Conservation (phyloP, 768 basidiomycete genomes). For the Pleurotus platypus region DNA sequence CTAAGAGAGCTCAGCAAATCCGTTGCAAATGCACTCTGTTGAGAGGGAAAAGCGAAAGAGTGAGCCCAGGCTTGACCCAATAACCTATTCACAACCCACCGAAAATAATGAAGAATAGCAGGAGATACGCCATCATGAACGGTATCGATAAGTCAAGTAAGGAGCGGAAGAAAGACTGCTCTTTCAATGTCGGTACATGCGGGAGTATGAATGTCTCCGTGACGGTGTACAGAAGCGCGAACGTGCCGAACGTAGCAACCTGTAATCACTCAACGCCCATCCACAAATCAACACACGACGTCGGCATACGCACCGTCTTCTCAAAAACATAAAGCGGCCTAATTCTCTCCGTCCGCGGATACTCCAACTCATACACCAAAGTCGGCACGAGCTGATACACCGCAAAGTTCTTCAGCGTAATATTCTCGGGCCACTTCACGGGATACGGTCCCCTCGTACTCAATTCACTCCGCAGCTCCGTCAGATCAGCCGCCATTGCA, state of each 20-base stretch:
- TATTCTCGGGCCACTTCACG: slow-evolving; percentile 82
- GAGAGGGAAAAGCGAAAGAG: background rate
- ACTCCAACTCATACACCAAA: slow-evolving; percentile 94
- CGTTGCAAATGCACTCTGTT: slow-evolving; percentile 93
- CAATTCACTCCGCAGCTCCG: slow-evolving; percentile 75
- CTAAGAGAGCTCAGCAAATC: slow-evolving; percentile 90
- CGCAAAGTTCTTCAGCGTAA: slow-evolving; percentile 77
- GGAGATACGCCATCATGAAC: slow-evolving; percentile 88
- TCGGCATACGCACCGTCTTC: slow-evolving; percentile 47
- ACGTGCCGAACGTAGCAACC: slow-evolving; percentile 93
- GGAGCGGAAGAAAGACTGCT: slow-evolving; percentile 71
- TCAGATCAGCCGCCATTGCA: slow-evolving; percentile 68
- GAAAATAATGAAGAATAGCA: slow-evolving; percentile 85
- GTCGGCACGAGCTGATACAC: slow-evolving; percentile 88
- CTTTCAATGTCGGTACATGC: slow-evolving; percentile 53
- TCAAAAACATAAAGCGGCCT: slow-evolving; percentile 83
- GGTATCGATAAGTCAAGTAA: slow-evolving; percentile 87
- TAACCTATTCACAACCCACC: slow-evolving; percentile 36
- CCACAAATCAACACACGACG: no score
- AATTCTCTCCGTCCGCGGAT: slow-evolving; percentile 77
- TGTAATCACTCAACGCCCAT: slow-evolving; percentile 29
- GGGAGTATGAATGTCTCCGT: slow-evolving; percentile 95
- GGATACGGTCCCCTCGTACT: slow-evolving; percentile 62
- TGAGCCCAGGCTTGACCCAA: background rate
- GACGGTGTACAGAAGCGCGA: slow-evolving; percentile 88